phyloP scores from a whole-genome alignment of 768 basidiomycete genomes.

The Phylloporus sp. region DNA sequence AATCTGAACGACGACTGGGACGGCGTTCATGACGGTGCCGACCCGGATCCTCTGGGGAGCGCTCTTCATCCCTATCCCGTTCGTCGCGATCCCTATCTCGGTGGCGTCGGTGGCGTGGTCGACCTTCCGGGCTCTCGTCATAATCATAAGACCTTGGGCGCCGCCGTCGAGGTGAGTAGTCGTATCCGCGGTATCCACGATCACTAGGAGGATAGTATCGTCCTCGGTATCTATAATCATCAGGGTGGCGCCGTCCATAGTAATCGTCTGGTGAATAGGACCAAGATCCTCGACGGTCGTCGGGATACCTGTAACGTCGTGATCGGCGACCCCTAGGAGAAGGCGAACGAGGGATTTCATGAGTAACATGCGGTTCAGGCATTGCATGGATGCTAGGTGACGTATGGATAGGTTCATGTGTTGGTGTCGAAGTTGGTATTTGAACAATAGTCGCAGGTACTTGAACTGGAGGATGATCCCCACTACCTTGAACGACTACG shows the following conservation, averaged over 20 bases:
- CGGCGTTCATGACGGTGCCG: slow-evolving; percentile 3
- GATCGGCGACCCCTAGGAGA: slow-evolving; percentile 1
- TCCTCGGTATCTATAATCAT: slow-evolving; percentile 13
- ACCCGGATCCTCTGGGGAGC: slow-evolving; percentile 10
- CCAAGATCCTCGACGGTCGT: slow-evolving; percentile 20
- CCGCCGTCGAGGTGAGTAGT: slow-evolving; percentile 12
- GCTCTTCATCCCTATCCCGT: background rate
- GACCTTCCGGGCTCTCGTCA: slow-evolving; percentile 6
- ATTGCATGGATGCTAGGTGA: slow-evolving; percentile 27
- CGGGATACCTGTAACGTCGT: background rate
- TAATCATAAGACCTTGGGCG: background rate
- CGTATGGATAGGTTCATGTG: slow-evolving; percentile 9
- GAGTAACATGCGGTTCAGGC: slow-evolving; percentile 9
- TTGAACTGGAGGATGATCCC: slow-evolving; percentile 20
- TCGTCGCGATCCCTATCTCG: background rate
- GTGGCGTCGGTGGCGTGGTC: background rate
- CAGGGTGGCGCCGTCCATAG: slow-evolving; percentile 7
- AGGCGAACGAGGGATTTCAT: slow-evolving; percentile 7
- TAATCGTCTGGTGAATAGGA: slow-evolving; percentile 19
- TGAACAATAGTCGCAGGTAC: slow-evolving; percentile 19
- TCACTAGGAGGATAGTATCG: slow-evolving; percentile 16
- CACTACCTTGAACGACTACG: slow-evolving; percentile 14
- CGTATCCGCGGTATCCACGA: slow-evolving; percentile 11
- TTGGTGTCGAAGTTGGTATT: slow-evolving; percentile 7
- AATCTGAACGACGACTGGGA: slow-evolving; percentile 15